phyloP scores from a whole-genome alignment of 441 rosid genomes.

The Populus hybrid region DNA sequence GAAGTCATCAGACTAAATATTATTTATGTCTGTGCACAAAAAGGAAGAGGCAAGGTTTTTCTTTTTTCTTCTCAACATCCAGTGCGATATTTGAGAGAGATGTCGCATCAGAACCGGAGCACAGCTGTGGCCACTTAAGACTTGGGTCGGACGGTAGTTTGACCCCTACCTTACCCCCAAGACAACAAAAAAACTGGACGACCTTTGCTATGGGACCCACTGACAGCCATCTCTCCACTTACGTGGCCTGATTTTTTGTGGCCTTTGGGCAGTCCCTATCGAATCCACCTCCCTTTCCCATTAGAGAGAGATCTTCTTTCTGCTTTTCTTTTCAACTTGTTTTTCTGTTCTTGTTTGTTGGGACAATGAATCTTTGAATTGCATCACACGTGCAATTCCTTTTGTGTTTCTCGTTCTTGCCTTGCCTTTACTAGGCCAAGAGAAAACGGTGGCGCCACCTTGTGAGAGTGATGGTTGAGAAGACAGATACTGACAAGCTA shows the following conservation, averaged over 20 bases:
- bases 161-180: constrained; percentile 1
- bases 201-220: neutral
- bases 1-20: too few species aligned
- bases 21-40: too few species aligned
- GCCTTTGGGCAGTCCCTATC: neutral
- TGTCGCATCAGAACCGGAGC: constrained; percentile 16
- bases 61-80: neutral
- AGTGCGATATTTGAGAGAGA: neutral
- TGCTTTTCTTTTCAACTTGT: neutral
- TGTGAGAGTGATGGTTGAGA: neutral
- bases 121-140: constrained; percentile 32
- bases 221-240: neutral
- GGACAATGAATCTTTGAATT: neutral
- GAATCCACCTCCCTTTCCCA: neutral
- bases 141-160: constrained; percentile 20
- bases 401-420: neutral
- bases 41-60: too few species aligned
- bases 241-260: neutral
- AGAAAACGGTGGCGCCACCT: too few species aligned
- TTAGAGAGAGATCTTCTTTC: neutral
- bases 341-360: neutral
- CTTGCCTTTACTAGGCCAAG: neutral
- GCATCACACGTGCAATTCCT: neutral
- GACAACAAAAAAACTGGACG: neutral
- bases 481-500: neutral